Evolutionary conservation across 2,329 filamentous ascomycete species (phyloP).

Genomic region (Fusarium sp.): DNA sequence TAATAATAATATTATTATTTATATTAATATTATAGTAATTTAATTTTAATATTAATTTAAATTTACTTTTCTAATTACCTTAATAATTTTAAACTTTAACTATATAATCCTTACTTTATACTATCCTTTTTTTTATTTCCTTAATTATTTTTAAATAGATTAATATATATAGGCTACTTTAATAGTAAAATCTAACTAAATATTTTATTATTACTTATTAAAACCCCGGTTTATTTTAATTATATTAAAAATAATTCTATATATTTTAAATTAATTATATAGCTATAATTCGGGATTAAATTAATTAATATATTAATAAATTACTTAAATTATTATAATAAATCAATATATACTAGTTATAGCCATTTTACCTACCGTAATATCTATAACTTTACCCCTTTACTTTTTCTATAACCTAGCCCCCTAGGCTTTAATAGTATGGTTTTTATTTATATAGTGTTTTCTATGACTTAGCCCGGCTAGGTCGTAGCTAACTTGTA

Average conservation of each 20-base stretch:
- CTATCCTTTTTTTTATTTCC: neutral
- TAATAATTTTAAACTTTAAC: neutral
- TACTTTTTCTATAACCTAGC: constrained; percentile 6
- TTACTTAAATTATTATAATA: neutral
- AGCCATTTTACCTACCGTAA: neutral
- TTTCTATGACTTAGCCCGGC: constrained; percentile 1
- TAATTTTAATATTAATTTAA: neutral
- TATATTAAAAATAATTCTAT: too few relatives aligned
- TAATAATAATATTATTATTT: neutral
- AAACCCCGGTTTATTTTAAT: neutral
- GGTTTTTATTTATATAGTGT: constrained; percentile 5
- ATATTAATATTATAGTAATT: neutral
- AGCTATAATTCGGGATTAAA: too few relatives aligned
- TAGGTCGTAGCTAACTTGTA: constrained; percentile 1
- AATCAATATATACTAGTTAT: constrained; percentile 2
- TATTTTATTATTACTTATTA: neutral
- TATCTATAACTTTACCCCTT: neutral
- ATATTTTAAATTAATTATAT: too few relatives aligned
- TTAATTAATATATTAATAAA: too few relatives aligned
- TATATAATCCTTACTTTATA: neutral
- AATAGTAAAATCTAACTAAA: neutral
- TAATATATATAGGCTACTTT: neutral
- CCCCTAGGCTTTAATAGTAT: neutral
- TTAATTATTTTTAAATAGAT: neutral
- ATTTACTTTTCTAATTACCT: neutral